Conservation (phyloP, 768 basidiomycete species). For the Hygrophorus pudorinus region DNA sequence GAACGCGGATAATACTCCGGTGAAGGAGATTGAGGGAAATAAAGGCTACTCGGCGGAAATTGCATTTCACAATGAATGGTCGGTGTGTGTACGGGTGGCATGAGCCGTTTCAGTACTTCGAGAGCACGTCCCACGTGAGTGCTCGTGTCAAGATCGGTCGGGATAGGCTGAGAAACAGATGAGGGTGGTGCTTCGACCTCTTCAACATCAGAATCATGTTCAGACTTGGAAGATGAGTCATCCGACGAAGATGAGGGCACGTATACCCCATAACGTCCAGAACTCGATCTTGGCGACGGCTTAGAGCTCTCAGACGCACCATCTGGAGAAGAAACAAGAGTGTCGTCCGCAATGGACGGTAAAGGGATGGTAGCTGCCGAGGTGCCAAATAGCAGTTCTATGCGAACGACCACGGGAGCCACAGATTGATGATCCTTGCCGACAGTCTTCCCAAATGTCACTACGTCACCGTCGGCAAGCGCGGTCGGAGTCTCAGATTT, state of each 20-base stretch:
- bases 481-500: slow-evolving; percentile 43
- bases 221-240: slow-evolving; percentile 18
- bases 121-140: not conserved
- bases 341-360: not conserved
- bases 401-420: slow-evolving; percentile 49
- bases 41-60: slow-evolving; percentile 1
- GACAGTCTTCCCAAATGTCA: slow-evolving; percentile 75
- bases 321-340: not conserved
- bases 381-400: slow-evolving; percentile 40
- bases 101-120: not conserved
- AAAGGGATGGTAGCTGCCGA: slow-evolving; percentile 25
- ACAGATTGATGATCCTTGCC: slow-evolving; percentile 52
- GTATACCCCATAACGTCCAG: slow-evolving; percentile 59
- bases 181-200: slow-evolving; percentile 27
- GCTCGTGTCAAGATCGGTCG: slow-evolving; percentile 5
- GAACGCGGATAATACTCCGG: not conserved
- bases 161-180: slow-evolving; percentile 11
- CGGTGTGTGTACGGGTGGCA: slow-evolving; percentile 4
- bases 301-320: not conserved
- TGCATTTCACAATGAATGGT: slow-evolving; percentile 6
- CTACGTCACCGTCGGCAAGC: slow-evolving; percentile 55
- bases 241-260: slow-evolving; percentile 36
- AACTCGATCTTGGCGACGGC: slow-evolving; percentile 7
- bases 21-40: slow-evolving; percentile 11
- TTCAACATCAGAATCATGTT: slow-evolving; percentile 46